Evolutionary conservation across 805 yeast genomes (phyloP), one percentile per base, ranked within the genome.

Genomic region (Candida tammaniensis): DNA sequence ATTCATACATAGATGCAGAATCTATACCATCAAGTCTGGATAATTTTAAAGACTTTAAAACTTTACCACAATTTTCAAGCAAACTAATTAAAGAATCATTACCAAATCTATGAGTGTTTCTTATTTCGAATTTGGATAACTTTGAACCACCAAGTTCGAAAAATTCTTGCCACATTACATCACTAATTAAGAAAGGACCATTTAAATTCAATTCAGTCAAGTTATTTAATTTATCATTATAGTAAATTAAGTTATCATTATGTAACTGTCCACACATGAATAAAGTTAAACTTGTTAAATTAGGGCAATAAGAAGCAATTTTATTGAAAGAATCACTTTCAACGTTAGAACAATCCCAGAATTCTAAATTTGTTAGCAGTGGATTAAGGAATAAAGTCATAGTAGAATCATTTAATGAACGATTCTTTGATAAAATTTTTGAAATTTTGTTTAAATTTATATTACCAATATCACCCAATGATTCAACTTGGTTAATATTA

Each of bases 211-310:
- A 37, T 10, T 74, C 66, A 11, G 56, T 64, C 30, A 93, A 63
- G 19, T 72, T 58, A 0, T 61, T 60, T 26, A 91, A 63, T 42
- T 85, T 80, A 7, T 76, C 62, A 4, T 76, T 72, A 40, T 74
- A 76, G 52, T 86, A 83, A 12, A 65, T 52, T 39, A 93, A 55
- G 38, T 83, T 82, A 43, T 82, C 88, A 52, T 85, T 85, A 47
- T 83, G 87, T 25, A 93, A 61, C 47, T 85, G 89, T 4, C 98
- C 98, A 65, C 98, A 91, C 97, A 89, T 91, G 39, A 79, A 78
- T 28, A 93, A 62, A 0, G 81, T 81, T 27, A 93, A 55, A 1
- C 68, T 56, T 44, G 74, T 79, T 3, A 93, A 42, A 17, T 80
- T 68, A 0, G 96, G 96, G 46, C 96, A 86, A 53, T 64, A 82